Base-by-base conservation (phyloP, 2,329 filamentous ascomycete genomes). In the Xylariaceae sp. region DNA sequence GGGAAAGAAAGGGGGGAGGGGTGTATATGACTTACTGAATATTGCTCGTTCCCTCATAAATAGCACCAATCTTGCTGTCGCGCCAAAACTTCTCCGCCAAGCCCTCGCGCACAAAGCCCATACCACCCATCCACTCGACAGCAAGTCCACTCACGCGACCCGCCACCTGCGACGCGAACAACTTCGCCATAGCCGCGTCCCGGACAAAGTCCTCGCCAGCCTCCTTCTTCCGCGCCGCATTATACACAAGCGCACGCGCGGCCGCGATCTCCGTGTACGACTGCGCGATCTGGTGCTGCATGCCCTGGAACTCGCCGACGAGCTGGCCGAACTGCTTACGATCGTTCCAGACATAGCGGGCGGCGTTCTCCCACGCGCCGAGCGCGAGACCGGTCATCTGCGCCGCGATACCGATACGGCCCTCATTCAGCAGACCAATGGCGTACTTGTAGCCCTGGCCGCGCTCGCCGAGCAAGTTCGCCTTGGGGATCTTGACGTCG, bases 121-220 rank as follows among this genome's bases (percentile, higher is more conserved):
- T 97, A 62, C 94, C 94, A 52, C 94, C 94, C 93, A 97, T 97
- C 94, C 94, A 99, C 78, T 99, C 94, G 34, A 99, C 86, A 0
- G 93, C 94, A 53, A 89, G 82, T 5, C 92, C 87, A 57, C 88
- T 89, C 17, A 99, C 93, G 57, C 85, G 86, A 17, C 90, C 89
- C 0, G 94, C 94, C 37, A 99, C 91, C 77, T 99, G 94, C 3
- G 90, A 94, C 2, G 94, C 86, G 73, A 89, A 96, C 57, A 99
- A 82, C 81, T 99, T 99, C 56, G 94, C 94, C 94, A 99, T 99
- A 68, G 94, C 94, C 8, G 94, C 94, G 71, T 99, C 94, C 73
- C 84, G 85, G 69, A 97, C 92, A 72, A 99, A 99, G 73, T 96
- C 87, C 77, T 96, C 87, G 51, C 94, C 94, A 0, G 92, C 90